These are phyloP conservation scores for Arabidopsis lyrata DNA, from an alignment of 441 rosid species.

Conservation along the genomic window DNA sequence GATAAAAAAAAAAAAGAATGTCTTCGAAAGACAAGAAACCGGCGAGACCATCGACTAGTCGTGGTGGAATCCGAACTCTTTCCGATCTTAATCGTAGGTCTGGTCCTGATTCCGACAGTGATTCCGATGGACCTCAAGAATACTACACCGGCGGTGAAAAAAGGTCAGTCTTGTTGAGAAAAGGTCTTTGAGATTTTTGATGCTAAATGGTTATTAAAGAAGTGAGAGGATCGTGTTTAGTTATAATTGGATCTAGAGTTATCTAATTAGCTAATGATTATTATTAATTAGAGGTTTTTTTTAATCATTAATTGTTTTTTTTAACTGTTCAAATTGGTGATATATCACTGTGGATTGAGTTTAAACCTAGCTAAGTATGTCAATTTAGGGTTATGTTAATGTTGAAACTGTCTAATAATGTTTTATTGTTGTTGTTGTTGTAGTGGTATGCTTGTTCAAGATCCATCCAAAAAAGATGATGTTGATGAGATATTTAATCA, in stretches of 20 bases:
- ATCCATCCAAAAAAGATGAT: conserved; percentile 80
- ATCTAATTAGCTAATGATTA: neutral
- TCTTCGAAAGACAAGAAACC: conserved; percentile 82
- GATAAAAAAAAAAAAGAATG: conserved; percentile 44
- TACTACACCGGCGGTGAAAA: conserved; percentile 96
- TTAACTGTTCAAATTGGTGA: neutral
- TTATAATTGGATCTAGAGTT: conserved; percentile 35
- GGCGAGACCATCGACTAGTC: conserved; percentile 67
- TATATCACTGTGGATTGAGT: neutral
- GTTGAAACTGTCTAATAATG: neutral
- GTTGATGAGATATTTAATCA: conserved; percentile 91
- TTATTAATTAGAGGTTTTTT: neutral
- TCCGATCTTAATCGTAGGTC: conserved; percentile 86
- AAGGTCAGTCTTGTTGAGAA: conserved; percentile 54
- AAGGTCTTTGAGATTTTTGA: neutral
- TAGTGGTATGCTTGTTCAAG: conserved; percentile 98
- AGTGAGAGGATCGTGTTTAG: neutral
- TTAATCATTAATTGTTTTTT: neutral
- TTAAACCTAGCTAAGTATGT: neutral
- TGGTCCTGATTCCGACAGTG: conserved; percentile 87
- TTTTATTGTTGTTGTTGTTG: conserved; percentile 17
- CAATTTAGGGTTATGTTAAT: neutral
- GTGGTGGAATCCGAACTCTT: conserved; percentile 81
- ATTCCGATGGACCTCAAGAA: conserved; percentile 90
- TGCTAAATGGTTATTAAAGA: neutral